Conservation (phyloP, 2,329 filamentous ascomycete species). For the Aspergillus tubingensis region DNA sequence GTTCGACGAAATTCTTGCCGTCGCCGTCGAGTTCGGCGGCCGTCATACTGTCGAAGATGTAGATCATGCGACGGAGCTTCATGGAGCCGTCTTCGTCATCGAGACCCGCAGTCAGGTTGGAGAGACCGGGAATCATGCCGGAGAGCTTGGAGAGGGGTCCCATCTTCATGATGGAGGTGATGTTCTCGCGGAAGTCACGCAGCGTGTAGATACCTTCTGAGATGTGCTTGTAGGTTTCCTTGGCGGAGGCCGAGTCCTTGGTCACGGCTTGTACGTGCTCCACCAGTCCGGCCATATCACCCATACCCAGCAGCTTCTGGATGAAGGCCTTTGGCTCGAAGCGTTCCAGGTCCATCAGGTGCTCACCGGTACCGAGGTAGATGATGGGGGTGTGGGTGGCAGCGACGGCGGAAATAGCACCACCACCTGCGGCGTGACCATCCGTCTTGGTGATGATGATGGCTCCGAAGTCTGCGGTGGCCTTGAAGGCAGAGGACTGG, state of each 20-base stretch:
- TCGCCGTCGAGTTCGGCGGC: constrained; percentile 93
- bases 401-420: constrained; percentile 95
- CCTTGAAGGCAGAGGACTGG: constrained; percentile 95
- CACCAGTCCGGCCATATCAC: constrained; percentile 90
- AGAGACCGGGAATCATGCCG: constrained; percentile 96
- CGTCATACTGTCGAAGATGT: constrained; percentile 98
- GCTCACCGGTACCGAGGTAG: constrained; percentile 96
- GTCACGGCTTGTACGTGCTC: constrained; percentile 96
- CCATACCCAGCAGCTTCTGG: constrained; percentile 92
- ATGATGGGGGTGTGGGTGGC: constrained; percentile 96
- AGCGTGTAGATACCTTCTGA: constrained; percentile 95
- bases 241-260: constrained; percentile 74
- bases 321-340: constrained; percentile 94
- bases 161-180: constrained; percentile 99
- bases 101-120: constrained; percentile 91
- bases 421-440: constrained; percentile 90
- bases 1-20: constrained; percentile 89
- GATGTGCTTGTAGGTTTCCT: constrained; percentile 99
- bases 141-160: constrained; percentile 96
- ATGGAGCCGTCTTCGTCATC: constrained; percentile 93
- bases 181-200: constrained; percentile 89
- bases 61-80: constrained; percentile 97
- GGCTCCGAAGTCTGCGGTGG: constrained; percentile 92
- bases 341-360: constrained; percentile 90
- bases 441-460: constrained; percentile 99